Evolutionary conservation across 129 eudicot genomes (phyloP).

Genomic region (Pseudognaphalium luteoalbum): DNA sequence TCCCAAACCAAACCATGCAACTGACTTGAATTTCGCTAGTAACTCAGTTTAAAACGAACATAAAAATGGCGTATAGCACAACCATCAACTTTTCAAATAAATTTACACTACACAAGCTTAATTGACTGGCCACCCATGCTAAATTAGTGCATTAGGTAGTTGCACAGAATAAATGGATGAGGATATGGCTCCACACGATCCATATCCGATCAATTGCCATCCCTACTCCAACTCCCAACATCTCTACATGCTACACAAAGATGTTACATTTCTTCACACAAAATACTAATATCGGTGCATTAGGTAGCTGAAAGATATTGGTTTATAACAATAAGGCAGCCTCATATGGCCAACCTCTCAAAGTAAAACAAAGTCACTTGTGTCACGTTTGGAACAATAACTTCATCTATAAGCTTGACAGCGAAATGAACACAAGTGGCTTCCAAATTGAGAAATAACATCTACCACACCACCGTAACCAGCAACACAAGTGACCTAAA

Average conservation of each 20-base stretch:
- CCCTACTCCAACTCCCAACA: too few relatives aligned
- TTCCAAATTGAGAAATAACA: slow-evolving; percentile 83
- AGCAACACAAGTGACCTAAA: slow-evolving; percentile 74
- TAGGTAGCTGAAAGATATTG: neutral
- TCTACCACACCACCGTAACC: slow-evolving; percentile 94
- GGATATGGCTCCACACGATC: too few relatives aligned
- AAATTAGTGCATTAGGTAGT: neutral
- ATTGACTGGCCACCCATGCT: too few relatives aligned
- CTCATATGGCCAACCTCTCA: neutral
- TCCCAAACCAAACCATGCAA: too few relatives aligned
- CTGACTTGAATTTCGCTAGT: too few relatives aligned
- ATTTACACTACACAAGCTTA: too few relatives aligned
- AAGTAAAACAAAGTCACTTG: neutral
- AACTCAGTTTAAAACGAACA: too few relatives aligned
- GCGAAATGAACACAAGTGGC: slow-evolving; percentile 82
- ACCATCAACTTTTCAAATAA: too few relatives aligned
- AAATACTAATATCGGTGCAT: neutral
- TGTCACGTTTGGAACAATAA: neutral
- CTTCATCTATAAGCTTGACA: slow-evolving; percentile 34
- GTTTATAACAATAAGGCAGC: neutral
- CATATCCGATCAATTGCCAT: too few relatives aligned
- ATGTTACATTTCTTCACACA: neutral
- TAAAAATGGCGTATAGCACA: too few relatives aligned
- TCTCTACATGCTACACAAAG: neutral
- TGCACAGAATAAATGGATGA: neutral